phyloP scores from a whole-genome alignment of 306 rosid genomes.

The Styphnolobium japonicum region DNA sequence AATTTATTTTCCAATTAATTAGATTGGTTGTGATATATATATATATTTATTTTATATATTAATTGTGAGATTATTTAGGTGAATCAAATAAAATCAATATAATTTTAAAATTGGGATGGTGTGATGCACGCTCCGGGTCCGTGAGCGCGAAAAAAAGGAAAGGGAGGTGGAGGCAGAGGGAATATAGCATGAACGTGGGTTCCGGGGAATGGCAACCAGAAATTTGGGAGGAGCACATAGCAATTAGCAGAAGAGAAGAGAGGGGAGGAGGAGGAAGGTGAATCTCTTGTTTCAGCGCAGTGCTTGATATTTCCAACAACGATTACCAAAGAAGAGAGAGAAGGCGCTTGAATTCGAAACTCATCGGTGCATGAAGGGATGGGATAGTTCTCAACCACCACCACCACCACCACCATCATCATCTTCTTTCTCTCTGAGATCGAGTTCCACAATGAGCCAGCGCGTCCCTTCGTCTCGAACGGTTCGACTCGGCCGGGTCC shows the following conservation, averaged over 20 bases:
- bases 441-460: slow-evolving; percentile 25
- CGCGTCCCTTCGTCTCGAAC: slow-evolving; percentile 37
- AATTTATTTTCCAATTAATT: no score
- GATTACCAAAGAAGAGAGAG: background rate
- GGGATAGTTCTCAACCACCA: background rate
- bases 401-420: slow-evolving; percentile 8
- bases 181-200: background rate
- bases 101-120: background rate
- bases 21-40: no score
- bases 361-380: background rate
- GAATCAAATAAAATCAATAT: background rate
- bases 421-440: slow-evolving; percentile 23
- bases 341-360: background rate
- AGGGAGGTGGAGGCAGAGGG: no score
- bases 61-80: background rate
- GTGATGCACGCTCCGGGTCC: slow-evolving; percentile 5
- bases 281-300: background rate
- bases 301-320: background rate
- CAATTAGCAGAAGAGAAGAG: background rate
- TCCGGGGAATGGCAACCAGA: background rate
- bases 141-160: background rate
- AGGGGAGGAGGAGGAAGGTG: background rate
- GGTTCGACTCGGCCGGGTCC: slow-evolving; percentile 60
- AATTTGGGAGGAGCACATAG: background rate
- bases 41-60: no score